Evolutionary conservation across 164 flowering plant genomes (phyloP).

Genomic region (Buxus sempervirens): DNA sequence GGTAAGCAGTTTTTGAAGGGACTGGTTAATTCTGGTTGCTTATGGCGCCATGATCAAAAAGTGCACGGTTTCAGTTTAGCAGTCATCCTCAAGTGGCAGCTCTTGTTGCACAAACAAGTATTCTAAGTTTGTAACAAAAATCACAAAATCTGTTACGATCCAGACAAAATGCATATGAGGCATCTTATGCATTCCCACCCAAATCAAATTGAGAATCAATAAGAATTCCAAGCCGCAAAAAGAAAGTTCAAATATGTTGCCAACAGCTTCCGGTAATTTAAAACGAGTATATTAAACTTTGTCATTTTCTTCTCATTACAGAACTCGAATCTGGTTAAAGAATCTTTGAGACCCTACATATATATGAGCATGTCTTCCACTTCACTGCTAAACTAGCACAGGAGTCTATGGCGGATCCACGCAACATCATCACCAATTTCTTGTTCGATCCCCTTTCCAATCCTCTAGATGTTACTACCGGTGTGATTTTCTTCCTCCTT

Average conservation of each 20-base stretch:
- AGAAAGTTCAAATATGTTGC: neutral
- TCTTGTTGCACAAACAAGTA: neutral
- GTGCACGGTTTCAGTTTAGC: too few species aligned
- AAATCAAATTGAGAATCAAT: neutral
- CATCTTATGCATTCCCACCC: neutral
- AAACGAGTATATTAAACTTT: neutral
- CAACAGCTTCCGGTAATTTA: neutral
- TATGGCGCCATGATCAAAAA: too few species aligned
- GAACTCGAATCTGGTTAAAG: neutral
- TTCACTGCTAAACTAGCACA: neutral
- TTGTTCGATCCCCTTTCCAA: constrained; percentile 6
- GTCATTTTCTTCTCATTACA: neutral
- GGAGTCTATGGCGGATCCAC: constrained; percentile 4
- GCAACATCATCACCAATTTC: neutral
- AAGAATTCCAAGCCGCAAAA: neutral
- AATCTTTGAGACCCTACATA: too few species aligned
- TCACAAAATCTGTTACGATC: neutral
- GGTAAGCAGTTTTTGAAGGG: too few species aligned
- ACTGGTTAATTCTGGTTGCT: too few species aligned
- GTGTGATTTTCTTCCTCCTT: constrained; percentile 10
- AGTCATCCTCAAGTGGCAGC: too few species aligned
- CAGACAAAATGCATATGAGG: neutral
- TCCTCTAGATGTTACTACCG: neutral
- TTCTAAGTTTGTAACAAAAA: neutral
- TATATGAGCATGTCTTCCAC: neutral